A percentile compares a stretch with the other conserved stretches of the same genome.
Evolutionary conservation across 257 asterid species (phyloP).

Genomic region (Cynanchum wilfordii): DNA sequence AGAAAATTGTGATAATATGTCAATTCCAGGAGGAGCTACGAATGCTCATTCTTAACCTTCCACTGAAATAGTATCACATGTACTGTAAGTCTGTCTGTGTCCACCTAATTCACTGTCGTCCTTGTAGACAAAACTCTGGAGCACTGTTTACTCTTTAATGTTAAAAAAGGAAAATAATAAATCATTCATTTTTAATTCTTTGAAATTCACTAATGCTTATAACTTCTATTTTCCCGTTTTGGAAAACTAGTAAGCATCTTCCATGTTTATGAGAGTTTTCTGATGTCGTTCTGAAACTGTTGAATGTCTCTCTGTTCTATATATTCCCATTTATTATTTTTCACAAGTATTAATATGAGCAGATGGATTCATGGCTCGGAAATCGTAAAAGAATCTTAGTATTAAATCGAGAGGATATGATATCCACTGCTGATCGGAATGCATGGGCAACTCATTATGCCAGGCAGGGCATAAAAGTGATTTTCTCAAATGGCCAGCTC

Average conservation of each 20-base stretch:
- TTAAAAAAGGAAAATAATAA: background rate
- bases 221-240: background rate
- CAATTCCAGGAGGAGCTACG: background rate
- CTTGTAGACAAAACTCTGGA: background rate
- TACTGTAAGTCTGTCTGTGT: background rate
- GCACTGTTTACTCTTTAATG: too few relatives aligned
- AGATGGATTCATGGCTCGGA: conserved; percentile 96
- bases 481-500: conserved; percentile 75
- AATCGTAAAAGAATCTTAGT: conserved; percentile 84
- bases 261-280: too few relatives aligned
- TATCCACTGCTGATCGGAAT: conserved; percentile 80
- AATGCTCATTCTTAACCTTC: background rate
- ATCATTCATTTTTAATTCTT: background rate
- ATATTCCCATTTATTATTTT: background rate
- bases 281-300: background rate
- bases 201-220: background rate
- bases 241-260: background rate
- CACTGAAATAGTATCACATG: background rate
- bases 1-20: background rate
- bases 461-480: conserved; percentile 73
- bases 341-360: conserved; percentile 10
- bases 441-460: conserved; percentile 96
- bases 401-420: conserved; percentile 93
- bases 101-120: background rate
- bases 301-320: background rate